Percentiles rank a stretch among this genome's conserved stretches.
phyloP scores from a whole-genome alignment of 2,329 filamentous ascomycete species.

The Ampelomyces quisqualis region DNA sequence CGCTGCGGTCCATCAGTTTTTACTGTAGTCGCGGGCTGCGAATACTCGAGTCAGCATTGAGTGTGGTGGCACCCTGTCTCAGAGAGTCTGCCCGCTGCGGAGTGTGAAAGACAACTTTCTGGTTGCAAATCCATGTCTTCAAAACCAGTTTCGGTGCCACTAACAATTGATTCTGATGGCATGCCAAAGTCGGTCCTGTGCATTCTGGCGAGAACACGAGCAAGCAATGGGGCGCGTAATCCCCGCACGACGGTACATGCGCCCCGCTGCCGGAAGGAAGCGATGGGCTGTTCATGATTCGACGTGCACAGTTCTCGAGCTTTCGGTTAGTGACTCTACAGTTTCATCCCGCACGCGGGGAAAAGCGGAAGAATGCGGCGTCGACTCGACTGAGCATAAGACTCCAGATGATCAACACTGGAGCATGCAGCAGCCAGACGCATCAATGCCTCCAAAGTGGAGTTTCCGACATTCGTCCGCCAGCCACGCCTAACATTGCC shows the following conservation, averaged over 20 bases:
- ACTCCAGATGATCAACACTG: constrained; percentile 18
- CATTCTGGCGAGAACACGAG: constrained; percentile 16
- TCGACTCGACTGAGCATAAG: constrained; percentile 11
- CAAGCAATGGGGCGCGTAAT: constrained; percentile 8
- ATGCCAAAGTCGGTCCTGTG: constrained; percentile 16
- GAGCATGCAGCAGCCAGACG: constrained; percentile 25
- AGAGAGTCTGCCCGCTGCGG: too few relatives aligned
- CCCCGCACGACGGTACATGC: constrained; percentile 15
- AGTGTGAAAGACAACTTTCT: too few relatives aligned
- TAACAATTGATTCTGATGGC: too few relatives aligned
- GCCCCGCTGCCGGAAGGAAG: constrained; percentile 19
- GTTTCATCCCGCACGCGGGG: constrained; percentile 13
- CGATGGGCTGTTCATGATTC: constrained; percentile 31
- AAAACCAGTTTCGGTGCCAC: too few relatives aligned
- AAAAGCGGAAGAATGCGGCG: constrained; percentile 15
- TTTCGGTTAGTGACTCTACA: constrained; percentile 7
- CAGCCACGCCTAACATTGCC: constrained; percentile 19
- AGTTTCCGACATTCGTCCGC: constrained; percentile 16
- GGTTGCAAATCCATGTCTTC: too few relatives aligned
- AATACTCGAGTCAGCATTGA: too few relatives aligned
- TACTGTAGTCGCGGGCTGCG: too few relatives aligned
- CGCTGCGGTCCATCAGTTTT: too few relatives aligned
- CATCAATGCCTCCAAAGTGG: constrained; percentile 16
- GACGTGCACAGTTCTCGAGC: constrained; percentile 14
- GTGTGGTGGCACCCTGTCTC: too few relatives aligned